These are phyloP conservation scores for Coemansia sp. DNA, from an alignment of 192 early-diverging fungal species.

Conservation along the genomic window DNA sequence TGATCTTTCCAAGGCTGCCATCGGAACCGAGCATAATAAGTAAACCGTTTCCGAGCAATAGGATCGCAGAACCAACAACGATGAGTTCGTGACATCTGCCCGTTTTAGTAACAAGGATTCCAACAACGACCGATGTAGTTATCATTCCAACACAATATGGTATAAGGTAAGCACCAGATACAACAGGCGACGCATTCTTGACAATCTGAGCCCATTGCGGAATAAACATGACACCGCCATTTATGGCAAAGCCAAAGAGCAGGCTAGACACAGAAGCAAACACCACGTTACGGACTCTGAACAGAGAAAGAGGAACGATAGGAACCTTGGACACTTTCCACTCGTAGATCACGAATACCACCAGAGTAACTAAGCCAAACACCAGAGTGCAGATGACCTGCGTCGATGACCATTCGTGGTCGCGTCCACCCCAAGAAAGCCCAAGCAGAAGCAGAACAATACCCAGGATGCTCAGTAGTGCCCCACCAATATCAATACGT, in stretches of 20 bases:
- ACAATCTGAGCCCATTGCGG: constrained; percentile 37
- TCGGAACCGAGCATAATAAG: constrained; percentile 55
- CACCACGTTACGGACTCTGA: constrained; percentile 26
- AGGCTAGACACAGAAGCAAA: constrained; percentile 18
- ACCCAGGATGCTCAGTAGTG: constrained; percentile 37
- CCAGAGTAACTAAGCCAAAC: constrained; percentile 24
- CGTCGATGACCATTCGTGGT: constrained; percentile 53
- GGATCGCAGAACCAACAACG: constrained; percentile 60
- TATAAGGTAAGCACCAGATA: constrained; percentile 30
- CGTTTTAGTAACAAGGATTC: constrained; percentile 58
- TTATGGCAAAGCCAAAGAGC: constrained; percentile 37
- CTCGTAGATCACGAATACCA: constrained; percentile 57
- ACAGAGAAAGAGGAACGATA: constrained; percentile 48
- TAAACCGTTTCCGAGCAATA: constrained; percentile 64
- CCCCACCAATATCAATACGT: constrained; percentile 57
- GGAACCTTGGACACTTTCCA: constrained; percentile 63
- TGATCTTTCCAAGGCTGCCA: constrained; percentile 54
- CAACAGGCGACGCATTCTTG: constrained; percentile 26
- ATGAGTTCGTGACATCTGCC: constrained; percentile 66
- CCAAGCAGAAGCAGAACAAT: constrained; percentile 54
- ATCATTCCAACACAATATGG: constrained; percentile 31
- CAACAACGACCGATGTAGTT: constrained; percentile 55
- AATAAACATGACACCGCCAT: constrained; percentile 33
- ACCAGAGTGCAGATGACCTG: constrained; percentile 51
- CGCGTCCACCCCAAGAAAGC: constrained; percentile 59